A percentile compares a stretch with the other conserved stretches of the same genome.
Conservation (phyloP, 2,329 filamentous ascomycete genomes). For the Colletotrichum sublineola region DNA sequence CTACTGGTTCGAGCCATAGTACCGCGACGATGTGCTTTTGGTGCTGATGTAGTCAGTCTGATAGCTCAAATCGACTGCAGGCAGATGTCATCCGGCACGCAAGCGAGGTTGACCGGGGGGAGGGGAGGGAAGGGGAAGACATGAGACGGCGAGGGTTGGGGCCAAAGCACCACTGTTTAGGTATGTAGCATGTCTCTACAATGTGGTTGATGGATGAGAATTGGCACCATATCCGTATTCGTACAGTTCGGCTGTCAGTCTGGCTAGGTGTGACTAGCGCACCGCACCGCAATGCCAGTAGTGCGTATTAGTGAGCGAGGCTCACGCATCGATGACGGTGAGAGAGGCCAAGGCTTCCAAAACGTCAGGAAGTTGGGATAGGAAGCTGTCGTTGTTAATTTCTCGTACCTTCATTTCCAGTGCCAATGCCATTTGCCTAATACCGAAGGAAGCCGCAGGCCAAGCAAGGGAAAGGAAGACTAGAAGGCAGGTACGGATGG, state of each 20-base stretch:
- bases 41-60: conserved; percentile 6
- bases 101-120: conserved; percentile 9
- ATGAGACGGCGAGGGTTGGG: conserved; percentile 18
- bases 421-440: not conserved
- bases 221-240: not conserved
- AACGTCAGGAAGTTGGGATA: not conserved
- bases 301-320: not conserved
- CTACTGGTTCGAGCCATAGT: conserved; percentile 32
- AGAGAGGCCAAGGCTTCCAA: conserved; percentile 26
- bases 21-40: conserved; percentile 17
- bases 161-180: conserved; percentile 21
- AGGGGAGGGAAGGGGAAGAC: not conserved
- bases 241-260: not conserved
- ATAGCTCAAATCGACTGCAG: conserved; percentile 1
- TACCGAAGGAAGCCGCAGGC: conserved; percentile 40
- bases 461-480: conserved; percentile 3
- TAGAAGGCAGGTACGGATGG: conserved; percentile 12
- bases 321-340: not conserved
- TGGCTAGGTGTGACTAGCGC: not conserved
- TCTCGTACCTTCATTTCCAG: not conserved
- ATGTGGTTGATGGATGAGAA: conserved; percentile 10
- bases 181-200: conserved; percentile 14
- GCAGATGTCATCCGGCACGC: conserved; percentile 27
- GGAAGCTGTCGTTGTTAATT: not conserved
- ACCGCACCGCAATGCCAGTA: not conserved